A percentile compares a stretch with the other conserved stretches of the same genome.
Conservation (phyloP, 306 rosid species). For the Castanopsis chinensis region DNA sequence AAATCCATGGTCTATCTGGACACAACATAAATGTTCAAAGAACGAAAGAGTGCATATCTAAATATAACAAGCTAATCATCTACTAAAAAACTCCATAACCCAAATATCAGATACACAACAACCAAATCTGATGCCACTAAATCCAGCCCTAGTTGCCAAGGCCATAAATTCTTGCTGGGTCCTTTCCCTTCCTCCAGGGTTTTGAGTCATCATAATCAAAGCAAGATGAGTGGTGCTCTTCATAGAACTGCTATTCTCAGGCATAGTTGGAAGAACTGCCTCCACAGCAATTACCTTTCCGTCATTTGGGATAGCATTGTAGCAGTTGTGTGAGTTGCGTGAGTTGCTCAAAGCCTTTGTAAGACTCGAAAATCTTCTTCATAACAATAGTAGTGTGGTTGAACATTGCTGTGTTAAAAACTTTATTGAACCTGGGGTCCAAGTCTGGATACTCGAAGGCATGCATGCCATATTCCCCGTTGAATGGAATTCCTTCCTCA, state of each 20-base stretch:
- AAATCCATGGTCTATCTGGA: too few relatives aligned
- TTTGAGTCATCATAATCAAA: conserved; percentile 29
- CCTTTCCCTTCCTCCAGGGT: conserved; percentile 42
- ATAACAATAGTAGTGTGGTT: neutral
- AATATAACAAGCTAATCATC: too few relatives aligned
- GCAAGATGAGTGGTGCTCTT: conserved; percentile 10
- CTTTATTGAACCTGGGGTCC: neutral
- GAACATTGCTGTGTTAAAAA: neutral
- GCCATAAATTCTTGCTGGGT: conserved; percentile 22
- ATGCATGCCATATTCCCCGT: neutral
- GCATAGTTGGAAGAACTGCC: conserved; percentile 6
- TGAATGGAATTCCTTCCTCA: neutral
- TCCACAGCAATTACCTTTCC: conserved; percentile 47
- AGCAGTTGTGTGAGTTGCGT: neutral
- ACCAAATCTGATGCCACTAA: conserved; percentile 10
- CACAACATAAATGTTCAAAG: too few relatives aligned
- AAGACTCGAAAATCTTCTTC: neutral
- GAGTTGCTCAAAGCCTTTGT: neutral
- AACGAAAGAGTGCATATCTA: too few relatives aligned
- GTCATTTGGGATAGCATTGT: conserved; percentile 26
- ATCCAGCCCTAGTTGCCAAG: conserved; percentile 34
- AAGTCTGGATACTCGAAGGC: neutral
- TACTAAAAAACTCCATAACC: conserved; percentile 36
- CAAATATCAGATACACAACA: neutral
- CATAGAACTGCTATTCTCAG: neutral